phyloP scores from a whole-genome alignment of 139 green algal genomes.

The Ettlia oleoabundans region DNA sequence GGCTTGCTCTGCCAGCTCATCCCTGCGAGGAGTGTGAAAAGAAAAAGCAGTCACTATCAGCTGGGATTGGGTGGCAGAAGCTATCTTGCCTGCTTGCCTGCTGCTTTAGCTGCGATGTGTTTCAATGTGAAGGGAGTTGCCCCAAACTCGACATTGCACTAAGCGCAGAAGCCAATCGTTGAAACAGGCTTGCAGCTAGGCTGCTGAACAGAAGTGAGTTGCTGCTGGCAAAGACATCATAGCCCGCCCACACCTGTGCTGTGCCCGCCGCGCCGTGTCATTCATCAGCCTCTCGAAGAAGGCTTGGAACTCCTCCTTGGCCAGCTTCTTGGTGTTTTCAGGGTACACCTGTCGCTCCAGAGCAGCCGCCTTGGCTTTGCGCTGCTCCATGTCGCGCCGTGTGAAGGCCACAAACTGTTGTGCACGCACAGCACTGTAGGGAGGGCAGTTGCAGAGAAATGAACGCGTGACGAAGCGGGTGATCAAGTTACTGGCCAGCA shows the following conservation, averaged over 20 bases:
- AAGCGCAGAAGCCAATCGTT: too few relatives aligned
- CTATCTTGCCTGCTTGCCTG: too few relatives aligned
- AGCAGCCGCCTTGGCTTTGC: constrained; percentile 29
- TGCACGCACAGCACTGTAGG: constrained; percentile 46
- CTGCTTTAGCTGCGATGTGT: too few relatives aligned
- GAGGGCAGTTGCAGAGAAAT: neutral
- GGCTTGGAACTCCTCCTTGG: constrained; percentile 40
- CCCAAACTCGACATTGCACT: too few relatives aligned
- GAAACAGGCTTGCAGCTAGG: too few relatives aligned
- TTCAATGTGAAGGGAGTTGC: too few relatives aligned
- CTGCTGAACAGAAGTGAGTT: too few relatives aligned
- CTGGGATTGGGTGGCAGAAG: too few relatives aligned
- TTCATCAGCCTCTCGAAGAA: constrained; percentile 55
- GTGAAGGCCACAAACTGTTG: constrained; percentile 69
- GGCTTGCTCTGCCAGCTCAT: constrained; percentile 41
- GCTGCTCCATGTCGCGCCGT: constrained; percentile 17
- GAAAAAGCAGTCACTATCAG: neutral
- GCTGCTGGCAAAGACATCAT: too few relatives aligned
- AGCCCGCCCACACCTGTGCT: constrained; percentile 43
- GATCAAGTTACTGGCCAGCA: too few relatives aligned
- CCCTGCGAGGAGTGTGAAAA: neutral
- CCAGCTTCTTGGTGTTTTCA: constrained; percentile 34
- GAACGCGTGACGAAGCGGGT: too few relatives aligned
- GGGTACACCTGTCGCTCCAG: constrained; percentile 32
- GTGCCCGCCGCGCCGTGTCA: constrained; percentile 30